These are phyloP conservation scores for Hydrangea macrophylla DNA, from an alignment of 148 eudicot species.

Conservation along the genomic window DNA sequence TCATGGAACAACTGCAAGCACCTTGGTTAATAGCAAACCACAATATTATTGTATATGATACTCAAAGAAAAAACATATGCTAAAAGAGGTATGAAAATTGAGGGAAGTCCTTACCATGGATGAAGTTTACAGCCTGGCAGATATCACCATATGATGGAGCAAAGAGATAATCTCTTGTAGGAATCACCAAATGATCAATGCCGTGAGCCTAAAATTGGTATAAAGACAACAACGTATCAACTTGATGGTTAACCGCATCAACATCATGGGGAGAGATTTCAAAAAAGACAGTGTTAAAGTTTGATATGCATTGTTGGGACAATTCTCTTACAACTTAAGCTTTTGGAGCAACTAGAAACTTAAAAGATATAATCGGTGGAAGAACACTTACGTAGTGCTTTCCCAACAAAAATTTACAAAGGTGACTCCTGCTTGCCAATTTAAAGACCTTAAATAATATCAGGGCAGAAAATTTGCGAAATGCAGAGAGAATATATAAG, in stretches of 20 bases:
- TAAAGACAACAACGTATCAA: background rate
- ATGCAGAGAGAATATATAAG: background rate
- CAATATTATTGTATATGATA: background rate
- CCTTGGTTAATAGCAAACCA: background rate
- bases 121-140: slow-evolving; percentile 65
- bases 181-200: slow-evolving; percentile 81
- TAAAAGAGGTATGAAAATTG: slow-evolving; percentile 2
- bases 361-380: background rate
- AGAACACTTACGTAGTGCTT: background rate
- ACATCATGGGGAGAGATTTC: no score
- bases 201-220: slow-evolving; percentile 47
- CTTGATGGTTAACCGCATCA: no score
- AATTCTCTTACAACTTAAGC: no score
- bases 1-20: background rate
- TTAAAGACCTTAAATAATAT: background rate
- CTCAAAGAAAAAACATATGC: background rate
- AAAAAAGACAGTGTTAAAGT: no score
- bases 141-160: slow-evolving; percentile 77
- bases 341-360: background rate
- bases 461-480: no score
- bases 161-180: slow-evolving; percentile 87
- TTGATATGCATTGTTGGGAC: no score
- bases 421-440: background rate
- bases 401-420: background rate
- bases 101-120: slow-evolving; percentile 51